Conservation (phyloP, 495 filamentous ascomycete genomes). For the Cladorrhinum samala region DNA sequence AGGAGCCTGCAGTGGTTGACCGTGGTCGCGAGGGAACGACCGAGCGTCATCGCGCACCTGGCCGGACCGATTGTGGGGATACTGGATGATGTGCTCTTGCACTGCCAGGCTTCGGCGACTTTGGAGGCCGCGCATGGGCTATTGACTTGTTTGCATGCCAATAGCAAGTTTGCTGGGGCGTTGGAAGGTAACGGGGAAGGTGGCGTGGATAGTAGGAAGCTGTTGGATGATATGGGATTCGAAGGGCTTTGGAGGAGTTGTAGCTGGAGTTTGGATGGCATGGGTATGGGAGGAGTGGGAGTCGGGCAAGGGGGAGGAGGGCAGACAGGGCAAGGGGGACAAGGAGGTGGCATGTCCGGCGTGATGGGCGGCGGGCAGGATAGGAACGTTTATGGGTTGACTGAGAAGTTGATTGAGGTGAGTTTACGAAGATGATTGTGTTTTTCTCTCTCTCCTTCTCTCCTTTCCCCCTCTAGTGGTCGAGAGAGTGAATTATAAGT, state of each 20-base stretch:
- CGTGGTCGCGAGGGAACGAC: constrained; percentile 39
- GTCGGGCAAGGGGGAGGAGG: not conserved
- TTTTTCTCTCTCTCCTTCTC: not conserved
- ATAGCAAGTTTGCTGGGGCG: constrained; percentile 35
- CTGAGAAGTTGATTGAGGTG: constrained; percentile 55
- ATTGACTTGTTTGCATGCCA: constrained; percentile 43
- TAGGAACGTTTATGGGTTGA: constrained; percentile 45
- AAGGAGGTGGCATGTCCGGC: too few species aligned
- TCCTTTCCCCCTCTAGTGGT: too few species aligned
- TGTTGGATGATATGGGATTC: constrained; percentile 52
- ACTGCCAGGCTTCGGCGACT: constrained; percentile 46
- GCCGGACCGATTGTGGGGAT: constrained; percentile 45
- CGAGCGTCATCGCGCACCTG: constrained; percentile 45
- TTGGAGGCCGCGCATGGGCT: constrained; percentile 47
- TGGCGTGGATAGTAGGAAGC: constrained; percentile 32
- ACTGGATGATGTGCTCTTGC: constrained; percentile 49
- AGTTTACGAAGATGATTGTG: constrained; percentile 13
- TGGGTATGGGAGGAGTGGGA: constrained; percentile 32
- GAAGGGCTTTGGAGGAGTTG: constrained; percentile 48
- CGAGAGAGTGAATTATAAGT: too few species aligned
- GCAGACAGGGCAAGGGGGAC: not conserved
- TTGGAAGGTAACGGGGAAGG: constrained; percentile 33
- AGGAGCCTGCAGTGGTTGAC: constrained; percentile 48
- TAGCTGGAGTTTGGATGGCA: too few species aligned
- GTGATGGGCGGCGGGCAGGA: constrained; percentile 40